Percentiles rank a stretch among this genome's conserved stretches.
These are phyloP conservation scores for Tetrapisispora namnaoensis DNA, from an alignment of 805 yeast genomes.

Conservation along the genomic window DNA sequence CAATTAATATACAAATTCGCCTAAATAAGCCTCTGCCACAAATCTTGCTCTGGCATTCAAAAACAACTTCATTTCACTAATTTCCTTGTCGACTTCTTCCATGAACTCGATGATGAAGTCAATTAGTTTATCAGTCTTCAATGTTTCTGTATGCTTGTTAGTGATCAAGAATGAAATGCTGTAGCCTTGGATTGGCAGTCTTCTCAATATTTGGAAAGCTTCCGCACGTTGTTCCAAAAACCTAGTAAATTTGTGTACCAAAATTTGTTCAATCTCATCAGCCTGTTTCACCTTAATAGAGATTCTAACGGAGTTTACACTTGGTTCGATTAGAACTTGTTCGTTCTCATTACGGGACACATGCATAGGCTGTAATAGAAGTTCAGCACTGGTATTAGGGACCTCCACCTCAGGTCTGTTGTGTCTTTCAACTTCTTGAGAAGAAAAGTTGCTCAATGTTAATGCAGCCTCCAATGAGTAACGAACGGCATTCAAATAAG, in stretches of 20 bases:
- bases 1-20: slow-evolving; percentile 66
- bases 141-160: slow-evolving; percentile 87
- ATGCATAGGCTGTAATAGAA: slow-evolving; percentile 77
- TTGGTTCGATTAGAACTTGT: slow-evolving; percentile 83
- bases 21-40: slow-evolving; percentile 90
- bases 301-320: slow-evolving; percentile 85
- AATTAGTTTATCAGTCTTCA: slow-evolving; percentile 90
- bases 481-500: slow-evolving; percentile 89
- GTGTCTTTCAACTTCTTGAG: slow-evolving; percentile 93
- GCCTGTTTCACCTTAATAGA: slow-evolving; percentile 93
- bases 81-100: slow-evolving; percentile 98
- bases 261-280: slow-evolving; percentile 89
- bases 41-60: slow-evolving; percentile 96
- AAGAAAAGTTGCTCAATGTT: slow-evolving; percentile 86
- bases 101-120: slow-evolving; percentile 96
- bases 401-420: slow-evolving; percentile 95
- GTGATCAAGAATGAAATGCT: slow-evolving; percentile 91
- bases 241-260: slow-evolving; percentile 90
- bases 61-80: slow-evolving; percentile 95
- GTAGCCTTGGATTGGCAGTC: slow-evolving; percentile 83
- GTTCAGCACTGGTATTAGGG: slow-evolving; percentile 64
- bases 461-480: slow-evolving; percentile 88
- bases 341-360: slow-evolving; percentile 92
- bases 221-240: slow-evolving; percentile 95
- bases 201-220: slow-evolving; percentile 80